Evolutionary conservation across 148 eudicot species (phyloP), one percentile per base, ranked within the genome.

Genomic region (Spergularia marina): DNA sequence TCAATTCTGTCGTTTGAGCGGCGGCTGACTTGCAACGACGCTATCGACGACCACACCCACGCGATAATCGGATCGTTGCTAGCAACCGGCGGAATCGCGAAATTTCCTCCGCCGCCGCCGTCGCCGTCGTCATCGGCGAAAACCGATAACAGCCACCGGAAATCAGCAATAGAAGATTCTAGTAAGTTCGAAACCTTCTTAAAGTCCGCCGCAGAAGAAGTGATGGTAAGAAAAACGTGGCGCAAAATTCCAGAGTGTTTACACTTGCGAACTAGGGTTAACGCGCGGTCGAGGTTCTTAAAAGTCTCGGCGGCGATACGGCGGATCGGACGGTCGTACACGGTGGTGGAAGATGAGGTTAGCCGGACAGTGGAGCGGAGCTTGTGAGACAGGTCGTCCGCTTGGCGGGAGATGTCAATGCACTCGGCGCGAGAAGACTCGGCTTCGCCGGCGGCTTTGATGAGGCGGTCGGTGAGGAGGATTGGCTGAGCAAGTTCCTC

Each of bases 261-360:
- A 74, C 90, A 91, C 78, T 86, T 87, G 14, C 90, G 89, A 68
- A 81, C 88, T 12, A 89, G 88, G 79, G 82, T 79, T 52, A 85
- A 73, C 30, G 91, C 88, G 3, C 90, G 85, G 0, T 87, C 87
- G 17, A 91, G 91, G 70, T 83, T 82, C 62, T 83, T 84, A 18
- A 83, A 55, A 11, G 87, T 85, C 18, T 91, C 91, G 59, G 82
- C 62, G 30, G 85, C 74, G 60, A 91, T 80, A 9, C 92, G 89
- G 73, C 89, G 92, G 52, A 91, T 59, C 34, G 94, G 97, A 66
- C 94, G 94, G 75, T 90, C 92, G 80, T 89, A 91, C 13, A 91
- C 67, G 53, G 86, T 78, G 14, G 89, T 44, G 10, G 89, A 36
- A 2, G 72, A 40, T 5, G 79, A 85, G 74, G 66, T 59, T 1